Evolutionary conservation across 208 protist species (phyloP), one percentile per base, ranked within the genome.

Genomic region (Leishmania gerbilli): DNA sequence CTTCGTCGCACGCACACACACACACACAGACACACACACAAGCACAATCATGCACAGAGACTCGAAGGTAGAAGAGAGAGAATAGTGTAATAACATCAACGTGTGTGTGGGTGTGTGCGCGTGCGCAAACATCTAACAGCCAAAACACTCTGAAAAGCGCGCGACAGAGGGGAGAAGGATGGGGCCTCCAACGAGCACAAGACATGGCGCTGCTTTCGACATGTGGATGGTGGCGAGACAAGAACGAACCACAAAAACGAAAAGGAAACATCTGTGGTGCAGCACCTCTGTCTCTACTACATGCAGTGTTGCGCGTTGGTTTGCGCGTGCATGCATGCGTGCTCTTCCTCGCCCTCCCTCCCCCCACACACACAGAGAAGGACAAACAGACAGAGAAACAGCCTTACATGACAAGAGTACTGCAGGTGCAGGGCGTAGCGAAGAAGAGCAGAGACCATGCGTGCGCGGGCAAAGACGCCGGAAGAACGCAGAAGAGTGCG

Each of bases 21-120:
- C 47, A 75, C 71, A n/a, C n/a, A n/a, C n/a, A n/a, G n/a, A 72
- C 71, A 75, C 45, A 56, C 47, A 58, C 7, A 56, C 49, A 40
- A n/a, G 42, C 49, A 76, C 17, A 76, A 7, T 8, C 45, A 49
- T 27, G 24, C 31, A 19, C n/a, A 42, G 65, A 24, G 37, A 24
- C 65, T 27, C 34, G 5, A 42, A 42, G 42, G 8, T 40, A 71
- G 37, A 34, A 27, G 40, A n/a, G 71, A 58, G 27, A 24, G 5
- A 55, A 34, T 19, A 34, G 34, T 34, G 4, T 42, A 37, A 27
- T 0, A 7, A 9, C 6, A 65, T 17, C 2, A 31, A 31, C 0
- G 56, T 31, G 62, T 67, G 62, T 34, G 34, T 34, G 34, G 34
- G 34, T 34, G 31, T 34, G 34, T 34, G 34, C 27, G n/a, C 40